Base-by-base conservation (phyloP, 208 protist species). In the Wallacemonas rigidus region DNA sequence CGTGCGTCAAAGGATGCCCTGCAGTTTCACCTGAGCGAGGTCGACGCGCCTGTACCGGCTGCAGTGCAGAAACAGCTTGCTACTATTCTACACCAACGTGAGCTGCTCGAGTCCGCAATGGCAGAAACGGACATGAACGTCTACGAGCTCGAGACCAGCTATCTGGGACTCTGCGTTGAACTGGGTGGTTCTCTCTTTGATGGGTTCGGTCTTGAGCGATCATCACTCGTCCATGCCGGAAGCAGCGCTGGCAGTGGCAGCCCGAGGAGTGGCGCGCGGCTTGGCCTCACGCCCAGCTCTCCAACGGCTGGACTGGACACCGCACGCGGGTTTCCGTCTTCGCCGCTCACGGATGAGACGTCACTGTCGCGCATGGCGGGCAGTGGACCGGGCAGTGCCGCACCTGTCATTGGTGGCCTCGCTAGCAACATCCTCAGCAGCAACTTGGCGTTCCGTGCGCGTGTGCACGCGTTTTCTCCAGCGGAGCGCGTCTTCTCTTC, bases 151-250 rank as follows among this genome's bases (percentile, higher is more conserved):
- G 87, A 95, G 72, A 86, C 72, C 44, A 69, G 71, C 12, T 95
- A 85, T 48, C 71, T 95, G 36, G 79, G 81, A 67, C 77, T 87
- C 36, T 89, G 81, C 53, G 79, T 92, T 38, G 81, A 87, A 54
- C 69, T 87, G 17, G 87, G 87, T 50, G 90, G 90, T 9, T 90
- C 78, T 47, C 68, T 95, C 2, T 95, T 93, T 57, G 90, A 95
- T 50, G 90, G 87, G 6, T 95, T 85, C 67, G 87, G 88, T 2
- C 54, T 89, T n/a, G 86, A 92, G 74, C 85, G 84, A n/a, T 75
- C 75, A 62, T 67, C 74, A 9, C 26, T 69, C 12, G 26, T 69
- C 8, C 48, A 63, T 51, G 48, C n/a, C 38, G 71, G 71, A 26
- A 26, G 26, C 54, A 35, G 41, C 9, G 41, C 61, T 38, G n/a